These are phyloP conservation scores for Psilocybe mexicana DNA, from an alignment of 1,284 basidiomycete genomes.

Conservation along the genomic window DNA sequence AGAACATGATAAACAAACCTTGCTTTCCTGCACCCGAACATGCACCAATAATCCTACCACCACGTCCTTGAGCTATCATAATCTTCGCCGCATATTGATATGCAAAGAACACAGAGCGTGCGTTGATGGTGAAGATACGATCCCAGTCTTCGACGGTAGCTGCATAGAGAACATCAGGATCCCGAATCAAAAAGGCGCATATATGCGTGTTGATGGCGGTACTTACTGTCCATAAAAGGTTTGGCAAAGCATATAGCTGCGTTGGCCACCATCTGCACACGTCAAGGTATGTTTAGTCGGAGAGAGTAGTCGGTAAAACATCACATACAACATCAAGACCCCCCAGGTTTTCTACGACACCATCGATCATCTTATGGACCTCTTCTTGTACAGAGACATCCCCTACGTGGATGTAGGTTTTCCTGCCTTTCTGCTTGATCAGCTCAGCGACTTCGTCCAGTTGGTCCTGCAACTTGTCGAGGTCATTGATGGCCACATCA, in stretches of 20 bases:
- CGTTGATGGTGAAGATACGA: slow-evolving; percentile 26
- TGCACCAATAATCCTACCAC: slow-evolving; percentile 36
- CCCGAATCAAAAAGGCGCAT: background rate
- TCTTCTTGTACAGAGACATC: slow-evolving; percentile 28
- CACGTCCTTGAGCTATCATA: slow-evolving; percentile 34
- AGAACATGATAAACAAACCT: slow-evolving; percentile 24
- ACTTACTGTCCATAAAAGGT: slow-evolving; percentile 26
- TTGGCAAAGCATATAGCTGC: slow-evolving; percentile 24
- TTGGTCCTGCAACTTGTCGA: slow-evolving; percentile 7
- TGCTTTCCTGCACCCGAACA: slow-evolving; percentile 35
- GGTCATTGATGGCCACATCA: slow-evolving; percentile 29
- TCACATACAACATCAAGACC: slow-evolving; percentile 29
- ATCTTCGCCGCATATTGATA: slow-evolving; percentile 31
- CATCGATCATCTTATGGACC: slow-evolving; percentile 25
- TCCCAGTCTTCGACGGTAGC: slow-evolving; percentile 29
- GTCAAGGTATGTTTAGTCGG: background rate
- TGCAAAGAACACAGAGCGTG: slow-evolving; percentile 29
- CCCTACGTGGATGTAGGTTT: slow-evolving; percentile 15
- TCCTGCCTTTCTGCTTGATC: slow-evolving; percentile 19
- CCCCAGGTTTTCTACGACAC: slow-evolving; percentile 20
- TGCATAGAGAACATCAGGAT: slow-evolving; percentile 1
- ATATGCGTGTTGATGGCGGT: background rate
- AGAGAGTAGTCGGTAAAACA: background rate
- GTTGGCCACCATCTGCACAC: slow-evolving; percentile 31
- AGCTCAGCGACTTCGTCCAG: slow-evolving; percentile 16